These are phyloP conservation scores for Salvia splendens DNA, from an alignment of 257 asterid species.

Conservation along the genomic window DNA sequence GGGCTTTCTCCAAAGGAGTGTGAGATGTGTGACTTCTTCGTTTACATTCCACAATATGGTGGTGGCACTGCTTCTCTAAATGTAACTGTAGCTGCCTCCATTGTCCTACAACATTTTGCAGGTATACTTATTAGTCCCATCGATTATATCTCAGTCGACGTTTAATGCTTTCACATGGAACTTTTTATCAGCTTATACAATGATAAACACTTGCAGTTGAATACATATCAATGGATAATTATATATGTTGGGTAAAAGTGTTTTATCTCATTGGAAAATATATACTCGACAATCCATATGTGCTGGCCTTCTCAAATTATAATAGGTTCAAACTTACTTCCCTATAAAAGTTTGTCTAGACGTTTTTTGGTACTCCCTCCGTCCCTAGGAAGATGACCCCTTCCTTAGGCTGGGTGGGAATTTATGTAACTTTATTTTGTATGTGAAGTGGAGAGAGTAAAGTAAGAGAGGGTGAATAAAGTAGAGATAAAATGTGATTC, in stretches of 20 bases:
- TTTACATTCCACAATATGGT: constrained; percentile 95
- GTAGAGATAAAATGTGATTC: too few species aligned
- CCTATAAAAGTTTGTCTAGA: neutral
- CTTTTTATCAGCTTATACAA: neutral
- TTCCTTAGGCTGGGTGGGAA: too few species aligned
- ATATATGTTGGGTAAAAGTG: neutral
- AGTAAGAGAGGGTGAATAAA: too few species aligned
- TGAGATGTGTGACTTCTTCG: constrained; percentile 90
- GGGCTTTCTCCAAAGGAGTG: constrained; percentile 95
- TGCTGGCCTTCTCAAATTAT: neutral
- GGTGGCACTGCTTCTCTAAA: constrained; percentile 95
- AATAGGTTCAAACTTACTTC: neutral
- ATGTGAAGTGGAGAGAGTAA: too few species aligned
- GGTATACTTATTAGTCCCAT: constrained; percentile 43
- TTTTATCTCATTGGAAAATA: neutral
- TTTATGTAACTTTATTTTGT: too few species aligned
- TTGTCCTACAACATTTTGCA: constrained; percentile 90
- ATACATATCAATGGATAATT: neutral
- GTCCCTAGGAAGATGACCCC: too few species aligned
- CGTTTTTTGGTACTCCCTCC: neutral
- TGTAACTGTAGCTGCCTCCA: constrained; percentile 94
- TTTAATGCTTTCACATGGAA: neutral
- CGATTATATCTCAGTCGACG: neutral
- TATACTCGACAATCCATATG: neutral
- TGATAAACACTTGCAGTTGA: neutral